Evolutionary conservation across 169 alveolate genomes (phyloP), one percentile per base, ranked within the genome.

Genomic region (Miamiensis avidus): DNA sequence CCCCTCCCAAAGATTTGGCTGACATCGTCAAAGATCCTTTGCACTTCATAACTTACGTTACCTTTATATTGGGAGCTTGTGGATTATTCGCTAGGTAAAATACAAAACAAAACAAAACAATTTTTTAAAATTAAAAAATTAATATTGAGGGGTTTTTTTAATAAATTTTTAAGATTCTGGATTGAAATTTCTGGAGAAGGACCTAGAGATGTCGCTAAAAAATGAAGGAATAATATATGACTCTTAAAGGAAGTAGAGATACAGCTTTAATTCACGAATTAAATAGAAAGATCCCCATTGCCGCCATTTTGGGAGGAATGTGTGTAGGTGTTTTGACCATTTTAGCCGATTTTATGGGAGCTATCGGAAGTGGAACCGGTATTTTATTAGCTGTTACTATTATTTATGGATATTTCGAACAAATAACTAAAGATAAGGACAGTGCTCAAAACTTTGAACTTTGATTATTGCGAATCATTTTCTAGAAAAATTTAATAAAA

Each of bases 1-100:
- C 91, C 29, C 91, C 93, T 16, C 99, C 99, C n/a, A 94, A 93
- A 84, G 97, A 98, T 77, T 94, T 97, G 72, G 89, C 93, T 74
- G 99, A 97, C 76, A 95, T 97, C 29, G 49, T 86, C 28, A 86
- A 78, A 65, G 93, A 89, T 78, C 93, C 93, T 33, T 28, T 89
- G 26, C 89, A 86, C 69, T 79, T 87, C 26, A 65, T 89, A 26
- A 34, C 86, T 65, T 89, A 89, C 83, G 83, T 86, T 16, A 27
- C 79, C n/a, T 86, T 90, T 83, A 86, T 90, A 75, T 34, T 90
- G 26, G 33, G 65, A 32, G 73, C 86, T 34, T 86, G 94, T 84
- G 94, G 90, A 29, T 78, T 90, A 34, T 88, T 88, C 83, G 88
- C 92, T 34, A 88, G 69, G 69, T 49, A 49, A 49, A 49, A 49